Base-by-base conservation (phyloP, 1,284 basidiomycete genomes). In the Leccinum angustisporum region DNA sequence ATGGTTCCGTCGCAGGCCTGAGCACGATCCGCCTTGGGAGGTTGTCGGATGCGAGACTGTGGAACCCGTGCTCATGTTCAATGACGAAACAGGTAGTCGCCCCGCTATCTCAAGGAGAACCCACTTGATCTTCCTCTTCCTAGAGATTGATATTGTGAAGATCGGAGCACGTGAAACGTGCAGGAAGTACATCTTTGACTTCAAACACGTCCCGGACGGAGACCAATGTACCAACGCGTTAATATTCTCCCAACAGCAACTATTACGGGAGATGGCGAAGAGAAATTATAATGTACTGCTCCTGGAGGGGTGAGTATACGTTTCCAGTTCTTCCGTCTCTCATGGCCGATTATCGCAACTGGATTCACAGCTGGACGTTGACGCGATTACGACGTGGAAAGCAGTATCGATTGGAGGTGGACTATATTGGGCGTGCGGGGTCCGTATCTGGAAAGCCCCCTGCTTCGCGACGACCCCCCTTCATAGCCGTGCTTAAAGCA, bases 371-470 rank as follows among this genome's bases (percentile, higher is more conserved):
- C 62, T 92, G 90, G 90, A 78, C 78, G 48, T 70, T 90, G 55
- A 90, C 87, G 10, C 75, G 86, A 36, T 79, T 86, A 63, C 86
- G 88, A 59, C 83, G 80, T 70, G 85, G 81, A 56, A 85, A 85
- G 66, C 76, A 76, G 33, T 78, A 86, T 73, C 82, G 90, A 33
- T 77, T 90, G 36, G 83, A 90, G 69, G 83, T 92, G 30, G 80
- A 82, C 63, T 92, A 92, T 73, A 80, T 73, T 57, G 90, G 84
- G 16, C 81, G 86, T 64, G 86, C 88, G 21, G 90, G 87, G 53
- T 81, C 78, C 65, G 78, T 81, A 27, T 69, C 75, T 2, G 83
- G 81, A 18, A 81, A 85, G 66, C 65, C 78, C 9, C 77, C 80
- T 31, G 67, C 74, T 56, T 72, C 73, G 51, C 80, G 79, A 36